A percentile compares a stretch with the other conserved stretches of the same genome.
phyloP scores from a whole-genome alignment of 345 rosid genomes.

The Triadica sebifera region DNA sequence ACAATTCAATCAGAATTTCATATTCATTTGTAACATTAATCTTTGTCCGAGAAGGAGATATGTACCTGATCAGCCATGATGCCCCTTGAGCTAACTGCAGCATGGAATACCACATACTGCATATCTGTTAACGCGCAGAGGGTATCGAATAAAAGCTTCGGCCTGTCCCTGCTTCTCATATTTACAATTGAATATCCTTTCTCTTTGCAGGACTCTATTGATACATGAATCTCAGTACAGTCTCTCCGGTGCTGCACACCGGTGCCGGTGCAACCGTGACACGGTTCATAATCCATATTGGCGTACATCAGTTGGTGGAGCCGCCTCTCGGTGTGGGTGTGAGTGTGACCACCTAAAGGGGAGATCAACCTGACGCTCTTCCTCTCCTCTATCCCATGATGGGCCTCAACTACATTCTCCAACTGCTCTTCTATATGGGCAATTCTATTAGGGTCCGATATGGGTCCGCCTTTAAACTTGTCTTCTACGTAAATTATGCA shows the following conservation, averaged over 20 bases:
- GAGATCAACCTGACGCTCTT: slow-evolving; percentile 51
- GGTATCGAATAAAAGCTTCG: slow-evolving; percentile 81
- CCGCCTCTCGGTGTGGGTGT: slow-evolving; percentile 76
- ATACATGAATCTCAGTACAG: slow-evolving; percentile 57
- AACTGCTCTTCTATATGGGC: slow-evolving; percentile 56
- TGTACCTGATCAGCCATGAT: slow-evolving; percentile 64
- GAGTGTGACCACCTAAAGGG: slow-evolving; percentile 51
- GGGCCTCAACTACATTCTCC: slow-evolving; percentile 62
- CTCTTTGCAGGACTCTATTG: slow-evolving; percentile 61
- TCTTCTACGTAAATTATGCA: slow-evolving; percentile 71
- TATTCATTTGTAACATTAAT: not conserved
- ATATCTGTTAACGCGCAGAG: slow-evolving; percentile 73
- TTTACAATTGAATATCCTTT: slow-evolving; percentile 75
- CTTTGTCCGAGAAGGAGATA: not conserved
- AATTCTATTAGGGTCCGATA: slow-evolving; percentile 39
- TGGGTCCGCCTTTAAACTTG: slow-evolving; percentile 52
- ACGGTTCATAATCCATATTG: slow-evolving; percentile 57
- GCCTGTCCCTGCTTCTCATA: slow-evolving; percentile 66
- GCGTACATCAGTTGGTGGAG: slow-evolving; percentile 83
- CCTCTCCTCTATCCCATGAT: slow-evolving; percentile 49
- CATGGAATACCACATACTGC: slow-evolving; percentile 85
- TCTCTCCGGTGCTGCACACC: slow-evolving; percentile 40
- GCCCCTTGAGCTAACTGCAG: slow-evolving; percentile 66
- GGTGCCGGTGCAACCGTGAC: slow-evolving; percentile 46
- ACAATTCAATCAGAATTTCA: not conserved